Base-by-base conservation (phyloP, 768 basidiomycete species). In the Pleurotus citrinopileatus region DNA sequence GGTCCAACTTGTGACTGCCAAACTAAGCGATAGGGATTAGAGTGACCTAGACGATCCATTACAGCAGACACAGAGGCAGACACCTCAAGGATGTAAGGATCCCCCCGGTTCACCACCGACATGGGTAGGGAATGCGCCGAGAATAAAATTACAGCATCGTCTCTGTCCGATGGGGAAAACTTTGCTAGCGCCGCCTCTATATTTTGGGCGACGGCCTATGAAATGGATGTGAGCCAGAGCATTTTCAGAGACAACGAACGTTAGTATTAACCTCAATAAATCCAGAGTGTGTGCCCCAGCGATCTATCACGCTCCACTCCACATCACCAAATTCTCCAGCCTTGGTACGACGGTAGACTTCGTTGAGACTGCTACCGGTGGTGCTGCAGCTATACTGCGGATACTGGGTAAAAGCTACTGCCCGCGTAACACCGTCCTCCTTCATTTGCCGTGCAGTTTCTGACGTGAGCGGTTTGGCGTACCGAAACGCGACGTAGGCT, bases 1-100 rank as follows among this genome's bases (percentile, higher is more conserved):
- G 97, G 97, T 2, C 97, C 97, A 43, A 99, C 97, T 69, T 98
- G 89, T 4, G 88, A 91, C 74, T 99, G 97, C 97, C 97, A 99
- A 1, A 95, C 92, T 53, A 98, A 78, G 22, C 97, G 89, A 71
- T 88, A 97, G 2, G 96, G 90, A 67, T 91, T 91, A 38, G 82
- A 77, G 61, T 90, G 78, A 9, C 82, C 76, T 20, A 99, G 77
- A 44, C 89, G 80, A 58, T 86, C 78, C 95, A 99, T 98, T 54
- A 98, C 94, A 27, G 93, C 89, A 36, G 88, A 82, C 6, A 98
- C 97, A 12, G 94, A 87, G 13, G 94, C 90, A 15, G 94, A 91
- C 28, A 99, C 97, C 71, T 99, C 97, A 32, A 92, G 76, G 29
- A 97, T 77, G 72, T 99, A 98, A 8, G 97, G 96, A 72, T 99